Conservation (phyloP, 1,284 basidiomycete species). For the Anthracocystis walkeri region DNA sequence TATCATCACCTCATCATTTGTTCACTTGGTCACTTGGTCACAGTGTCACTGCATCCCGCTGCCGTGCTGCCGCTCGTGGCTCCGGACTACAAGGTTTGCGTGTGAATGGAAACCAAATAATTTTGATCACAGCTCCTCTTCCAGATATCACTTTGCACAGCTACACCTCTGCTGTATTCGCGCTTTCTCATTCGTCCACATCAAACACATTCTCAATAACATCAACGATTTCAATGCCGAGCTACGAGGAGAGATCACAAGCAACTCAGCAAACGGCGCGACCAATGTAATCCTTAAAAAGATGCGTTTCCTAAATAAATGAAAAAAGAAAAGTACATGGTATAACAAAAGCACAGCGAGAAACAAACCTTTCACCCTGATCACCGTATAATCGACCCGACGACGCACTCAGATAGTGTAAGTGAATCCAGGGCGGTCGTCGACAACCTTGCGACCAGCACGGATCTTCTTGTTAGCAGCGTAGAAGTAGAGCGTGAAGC, state of each 20-base stretch:
- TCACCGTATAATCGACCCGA: not conserved
- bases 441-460: slow-evolving; percentile 52
- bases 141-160: no score
- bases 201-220: no score
- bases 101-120: no score
- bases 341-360: slow-evolving; percentile 6
- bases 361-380: not conserved
- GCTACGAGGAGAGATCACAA: no score
- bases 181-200: no score
- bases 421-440: slow-evolving; percentile 54
- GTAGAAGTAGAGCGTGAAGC: slow-evolving; percentile 54
- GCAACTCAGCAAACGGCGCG: not conserved
- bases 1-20: no score
- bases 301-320: not conserved
- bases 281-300: not conserved
- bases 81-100: no score
- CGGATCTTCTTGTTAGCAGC: slow-evolving; percentile 55
- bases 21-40: not conserved
- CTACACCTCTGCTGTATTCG: no score
- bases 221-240: no score
- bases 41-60: not conserved
- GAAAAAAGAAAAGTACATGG: not conserved
- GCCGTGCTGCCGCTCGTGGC: not conserved
- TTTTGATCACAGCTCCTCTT: no score
- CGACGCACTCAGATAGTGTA: slow-evolving; percentile 53